Base-by-base conservation (phyloP, 192 early-diverging fungal species). In the Gamsiella multidivaricata region DNA sequence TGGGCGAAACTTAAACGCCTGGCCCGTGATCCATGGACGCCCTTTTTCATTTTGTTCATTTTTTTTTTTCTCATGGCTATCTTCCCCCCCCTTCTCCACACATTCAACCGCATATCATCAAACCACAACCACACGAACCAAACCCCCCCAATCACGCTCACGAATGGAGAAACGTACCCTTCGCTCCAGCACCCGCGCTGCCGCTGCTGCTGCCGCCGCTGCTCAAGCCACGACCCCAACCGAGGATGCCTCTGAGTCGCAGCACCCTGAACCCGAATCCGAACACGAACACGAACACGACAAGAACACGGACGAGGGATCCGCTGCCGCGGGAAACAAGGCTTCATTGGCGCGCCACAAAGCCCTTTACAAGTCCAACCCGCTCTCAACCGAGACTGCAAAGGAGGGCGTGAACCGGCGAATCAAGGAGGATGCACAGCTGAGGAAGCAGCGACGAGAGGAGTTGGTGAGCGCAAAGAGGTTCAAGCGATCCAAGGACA, bases 391-490 rank as follows among this genome's bases (percentile, higher is more conserved):
- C 8, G 70, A 81, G 32, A 78, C 55, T 26, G 69, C 86, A 29
- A 80, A 83, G 29, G 89, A 92, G 22, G 79, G 78, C 18, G 80
- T 85, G 25, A 83, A 67, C 42, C 79, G 81, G 17, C 83, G 91
- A 47, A 69, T 91, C 32, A 76, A 79, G 36, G 81, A 86, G 3
- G 88, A 91, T 54, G 82, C 82, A 17, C 81, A 85, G 69, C 68
- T 89, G 47, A 82, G 91, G n/a, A 86, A 85, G 37, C 80, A 86
- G 36, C 88, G 90, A 42, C 87, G 91, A 18, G 90, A 93, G 56
- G 89, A 90, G 47, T 67, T 91, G 14, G 86, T 91, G 50, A 90
- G 88, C 62, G 84, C 89, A 36, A 93, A 91, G 55, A 78, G 91
- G 9, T 86, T 88, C 34, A 81, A 84, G 84, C 46, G 83, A 15